phyloP scores from a whole-genome alignment of 2,329 filamentous ascomycete genomes.

The Ophiostoma australiae region DNA sequence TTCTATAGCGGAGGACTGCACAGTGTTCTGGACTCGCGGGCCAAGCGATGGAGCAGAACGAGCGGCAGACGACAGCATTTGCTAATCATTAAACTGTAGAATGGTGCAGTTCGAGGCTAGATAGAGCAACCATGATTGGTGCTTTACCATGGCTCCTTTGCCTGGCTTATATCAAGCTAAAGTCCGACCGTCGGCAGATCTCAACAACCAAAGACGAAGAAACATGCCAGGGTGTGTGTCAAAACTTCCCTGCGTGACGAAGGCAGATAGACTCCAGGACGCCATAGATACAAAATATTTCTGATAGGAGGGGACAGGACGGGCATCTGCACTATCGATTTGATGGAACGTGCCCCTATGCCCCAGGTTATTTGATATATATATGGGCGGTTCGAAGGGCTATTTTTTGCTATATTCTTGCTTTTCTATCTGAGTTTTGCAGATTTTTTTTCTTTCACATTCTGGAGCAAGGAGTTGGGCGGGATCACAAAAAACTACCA shows the following conservation, averaged over 20 bases:
- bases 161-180: not conserved
- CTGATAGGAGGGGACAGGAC: too few relatives aligned
- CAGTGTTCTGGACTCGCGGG: not conserved
- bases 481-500: not conserved
- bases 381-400: not conserved
- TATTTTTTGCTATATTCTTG: not conserved
- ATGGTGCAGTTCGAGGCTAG: conserved; percentile 99
- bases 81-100: conserved; percentile 41
- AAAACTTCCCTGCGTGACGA: not conserved
- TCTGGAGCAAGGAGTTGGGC: conserved; percentile 10
- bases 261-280: not conserved
- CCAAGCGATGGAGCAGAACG: not conserved
- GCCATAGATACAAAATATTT: too few relatives aligned
- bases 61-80: not conserved
- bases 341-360: not conserved
- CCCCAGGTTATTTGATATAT: not conserved
- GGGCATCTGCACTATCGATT: too few relatives aligned
- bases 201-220: not conserved
- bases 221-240: not conserved
- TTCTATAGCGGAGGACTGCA: not conserved
- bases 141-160: not conserved
- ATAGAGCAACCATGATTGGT: conserved; percentile 42
- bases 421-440: not conserved
- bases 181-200: not conserved
- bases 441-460: not conserved